Evolutionary conservation across 495 filamentous ascomycete genomes (phyloP).

Genomic region (Penicillium robsamsonii): DNA sequence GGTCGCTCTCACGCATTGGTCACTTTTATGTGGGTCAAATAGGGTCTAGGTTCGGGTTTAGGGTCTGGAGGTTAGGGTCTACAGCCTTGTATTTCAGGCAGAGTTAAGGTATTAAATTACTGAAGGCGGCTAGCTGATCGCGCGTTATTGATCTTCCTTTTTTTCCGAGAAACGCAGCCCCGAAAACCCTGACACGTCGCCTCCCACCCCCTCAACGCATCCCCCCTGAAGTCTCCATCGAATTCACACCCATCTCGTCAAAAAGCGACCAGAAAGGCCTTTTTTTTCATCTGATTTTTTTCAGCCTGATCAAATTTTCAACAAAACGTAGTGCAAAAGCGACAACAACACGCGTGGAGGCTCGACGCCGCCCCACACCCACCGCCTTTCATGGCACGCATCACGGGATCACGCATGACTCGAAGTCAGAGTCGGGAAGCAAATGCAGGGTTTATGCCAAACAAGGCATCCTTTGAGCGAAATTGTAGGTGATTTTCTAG

Average conservation of each 20-base stretch:
- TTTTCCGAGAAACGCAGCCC: not conserved
- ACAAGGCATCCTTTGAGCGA: not conserved
- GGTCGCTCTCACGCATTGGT: too few relatives aligned
- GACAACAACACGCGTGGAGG: slow-evolving; percentile 1
- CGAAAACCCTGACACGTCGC: slow-evolving; percentile 7
- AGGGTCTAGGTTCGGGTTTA: slow-evolving; percentile 4
- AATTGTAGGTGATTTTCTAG: not conserved
- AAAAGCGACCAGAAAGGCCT: not conserved
- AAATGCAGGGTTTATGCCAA: slow-evolving; percentile 6
- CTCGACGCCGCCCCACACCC: not conserved
- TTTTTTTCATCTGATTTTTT: not conserved
- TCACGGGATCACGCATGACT: slow-evolving; percentile 19
- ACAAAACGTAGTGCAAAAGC: too few relatives aligned
- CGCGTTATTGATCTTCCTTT: not conserved
- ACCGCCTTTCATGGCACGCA: slow-evolving; percentile 24
- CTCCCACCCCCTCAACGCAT: not conserved
- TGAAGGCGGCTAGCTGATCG: not conserved
- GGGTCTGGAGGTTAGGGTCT: not conserved
- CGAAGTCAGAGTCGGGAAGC: slow-evolving; percentile 29
- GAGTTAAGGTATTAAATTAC: not conserved
- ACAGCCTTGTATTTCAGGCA: not conserved
- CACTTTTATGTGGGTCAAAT: not conserved
- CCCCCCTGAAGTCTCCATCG: not conserved
- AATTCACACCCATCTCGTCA: not conserved
- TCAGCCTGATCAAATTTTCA: not conserved